A percentile compares a stretch with the other conserved stretches of the same genome.
These are phyloP conservation scores for Pyrrhoderma noxium DNA, from an alignment of 1,284 basidiomycete genomes.

Conservation along the genomic window DNA sequence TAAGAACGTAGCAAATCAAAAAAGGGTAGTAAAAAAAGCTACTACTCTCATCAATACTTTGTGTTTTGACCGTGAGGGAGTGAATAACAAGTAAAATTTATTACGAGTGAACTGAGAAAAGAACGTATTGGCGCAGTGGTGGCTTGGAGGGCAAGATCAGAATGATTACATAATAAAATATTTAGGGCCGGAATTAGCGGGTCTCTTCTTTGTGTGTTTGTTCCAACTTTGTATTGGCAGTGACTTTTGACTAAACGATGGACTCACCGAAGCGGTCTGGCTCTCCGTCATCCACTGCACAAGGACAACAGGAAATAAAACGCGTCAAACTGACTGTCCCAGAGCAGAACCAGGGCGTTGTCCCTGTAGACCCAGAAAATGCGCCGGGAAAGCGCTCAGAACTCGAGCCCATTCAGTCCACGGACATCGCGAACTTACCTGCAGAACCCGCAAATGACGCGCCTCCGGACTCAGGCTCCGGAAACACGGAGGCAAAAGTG, in stretches of 20 bases:
- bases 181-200: no score
- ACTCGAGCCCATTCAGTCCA: slow-evolving; percentile 62
- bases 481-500: slow-evolving; percentile 27
- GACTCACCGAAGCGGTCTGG: slow-evolving; percentile 69
- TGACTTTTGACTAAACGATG: slow-evolving; percentile 24
- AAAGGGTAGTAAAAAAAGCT: no score
- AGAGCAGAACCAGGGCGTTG: slow-evolving; percentile 53
- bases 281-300: slow-evolving; percentile 47
- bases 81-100: no score
- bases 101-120: no score
- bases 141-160: no score
- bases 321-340: slow-evolving; percentile 57
- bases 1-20: no score
- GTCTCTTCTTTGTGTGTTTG: no score
- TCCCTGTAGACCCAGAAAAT: slow-evolving; percentile 66
- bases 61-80: no score
- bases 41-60: no score
- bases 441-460: slow-evolving; percentile 38
- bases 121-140: no score
- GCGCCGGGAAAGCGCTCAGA: slow-evolving; percentile 70
- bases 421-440: slow-evolving; percentile 66
- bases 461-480: slow-evolving; percentile 34
- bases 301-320: slow-evolving; percentile 43
- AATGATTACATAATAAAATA: no score
- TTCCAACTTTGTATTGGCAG: no score